Percentiles rank a stretch among this genome's conserved stretches.
Conservation (phyloP, 257 asterid genomes). For the Sherardia arvensis region DNA sequence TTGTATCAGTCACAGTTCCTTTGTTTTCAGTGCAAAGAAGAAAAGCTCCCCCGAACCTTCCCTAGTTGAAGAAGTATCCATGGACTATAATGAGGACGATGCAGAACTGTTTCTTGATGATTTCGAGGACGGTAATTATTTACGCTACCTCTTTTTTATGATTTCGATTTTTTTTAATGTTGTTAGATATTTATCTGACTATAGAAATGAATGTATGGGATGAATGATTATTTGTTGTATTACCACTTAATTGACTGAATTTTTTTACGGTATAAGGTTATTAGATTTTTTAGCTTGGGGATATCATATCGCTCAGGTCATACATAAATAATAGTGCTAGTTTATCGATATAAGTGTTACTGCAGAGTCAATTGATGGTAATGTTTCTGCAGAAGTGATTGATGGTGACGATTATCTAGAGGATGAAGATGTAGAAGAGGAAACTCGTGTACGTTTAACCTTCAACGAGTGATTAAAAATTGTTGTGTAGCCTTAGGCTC, state of each 20-base stretch:
- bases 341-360: background rate
- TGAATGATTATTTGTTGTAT: background rate
- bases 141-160: background rate
- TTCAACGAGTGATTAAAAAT: background rate
- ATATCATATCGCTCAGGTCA: too few species aligned
- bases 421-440: constrained; percentile 62
- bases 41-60: constrained; percentile 34
- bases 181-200: too few species aligned
- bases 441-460: constrained; percentile 39
- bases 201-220: background rate
- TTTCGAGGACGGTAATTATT: constrained; percentile 35
- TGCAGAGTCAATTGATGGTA: constrained; percentile 36
- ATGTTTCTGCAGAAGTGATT: constrained; percentile 33
- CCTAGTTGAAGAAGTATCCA: constrained; percentile 30
- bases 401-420: constrained; percentile 42
- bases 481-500: background rate
- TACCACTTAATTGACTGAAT: background rate
- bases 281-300: background rate
- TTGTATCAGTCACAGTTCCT: constrained; percentile 13
- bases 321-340: background rate
- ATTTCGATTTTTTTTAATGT: background rate
- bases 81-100: constrained; percentile 27
- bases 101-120: constrained; percentile 35
- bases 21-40: constrained; percentile 32
- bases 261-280: background rate